A percentile compares a stretch with the other conserved stretches of the same genome.
Conservation (phyloP, 2,329 filamentous ascomycete species). For the Aureobasidium musti region DNA sequence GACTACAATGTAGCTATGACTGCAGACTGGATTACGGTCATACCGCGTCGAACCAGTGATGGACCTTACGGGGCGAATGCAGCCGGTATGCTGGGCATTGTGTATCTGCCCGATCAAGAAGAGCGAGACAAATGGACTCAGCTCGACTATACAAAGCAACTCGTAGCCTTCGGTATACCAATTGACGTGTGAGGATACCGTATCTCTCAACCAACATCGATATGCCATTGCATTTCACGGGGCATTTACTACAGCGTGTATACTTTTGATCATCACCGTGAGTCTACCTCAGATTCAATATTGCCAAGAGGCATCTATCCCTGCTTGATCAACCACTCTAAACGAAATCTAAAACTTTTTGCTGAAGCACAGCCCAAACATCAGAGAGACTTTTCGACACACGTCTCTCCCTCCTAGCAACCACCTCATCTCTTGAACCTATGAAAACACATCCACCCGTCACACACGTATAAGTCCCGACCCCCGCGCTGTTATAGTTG, state of each 20-base stretch:
- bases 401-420: background rate
- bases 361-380: too few species aligned
- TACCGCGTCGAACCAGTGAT: conserved; percentile 40
- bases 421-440: background rate
- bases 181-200: background rate
- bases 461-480: background rate
- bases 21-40: conserved; percentile 40
- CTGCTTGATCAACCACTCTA: too few species aligned
- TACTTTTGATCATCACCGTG: background rate
- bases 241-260: background rate
- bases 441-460: background rate
- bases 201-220: background rate
- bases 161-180: conserved; percentile 23
- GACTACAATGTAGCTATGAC: conserved; percentile 44
- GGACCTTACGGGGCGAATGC: conserved; percentile 38
- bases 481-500: background rate
- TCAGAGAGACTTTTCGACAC: too few species aligned
- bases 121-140: conserved; percentile 25
- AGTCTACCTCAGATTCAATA: background rate
- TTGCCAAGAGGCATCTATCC: background rate
- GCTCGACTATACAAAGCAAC: conserved; percentile 28
- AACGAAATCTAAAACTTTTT: too few species aligned
- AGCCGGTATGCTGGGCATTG: conserved; percentile 44
- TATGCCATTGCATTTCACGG: background rate
- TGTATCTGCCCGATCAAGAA: conserved; percentile 30